A percentile compares a stretch with the other conserved stretches of the same genome.
Evolutionary conservation across 495 filamentous ascomycete genomes (phyloP).

Genomic region (Penicillium dipodomyicola): DNA sequence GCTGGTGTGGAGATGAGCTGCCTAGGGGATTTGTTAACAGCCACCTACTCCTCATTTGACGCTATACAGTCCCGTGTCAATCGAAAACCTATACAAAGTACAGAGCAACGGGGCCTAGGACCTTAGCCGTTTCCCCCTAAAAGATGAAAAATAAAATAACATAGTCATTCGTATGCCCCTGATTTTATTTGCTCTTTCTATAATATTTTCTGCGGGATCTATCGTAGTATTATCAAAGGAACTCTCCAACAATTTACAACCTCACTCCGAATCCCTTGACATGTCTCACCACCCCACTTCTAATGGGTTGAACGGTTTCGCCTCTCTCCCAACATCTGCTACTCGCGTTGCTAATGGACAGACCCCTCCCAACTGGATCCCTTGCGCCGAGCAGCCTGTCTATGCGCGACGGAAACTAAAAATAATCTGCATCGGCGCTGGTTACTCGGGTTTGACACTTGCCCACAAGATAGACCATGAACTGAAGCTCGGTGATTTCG

Average conservation of each 20-base stretch:
- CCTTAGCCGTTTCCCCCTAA: too few species aligned
- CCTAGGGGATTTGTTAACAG: too few species aligned
- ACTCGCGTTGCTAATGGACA: neutral
- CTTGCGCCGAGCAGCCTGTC: neutral
- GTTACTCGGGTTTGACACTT: slow-evolving; percentile 36
- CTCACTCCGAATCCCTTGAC: neutral
- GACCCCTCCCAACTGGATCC: neutral
- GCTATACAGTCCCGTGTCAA: too few species aligned
- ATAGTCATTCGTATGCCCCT: too few species aligned
- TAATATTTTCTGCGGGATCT: too few species aligned
- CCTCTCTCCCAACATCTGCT: neutral
- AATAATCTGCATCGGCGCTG: slow-evolving; percentile 42
- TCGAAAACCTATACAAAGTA: too few species aligned
- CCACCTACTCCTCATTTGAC: too few species aligned
- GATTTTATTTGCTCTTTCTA: neutral
- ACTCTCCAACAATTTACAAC: neutral
- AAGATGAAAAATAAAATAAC: too few species aligned
- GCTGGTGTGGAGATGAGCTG: too few species aligned
- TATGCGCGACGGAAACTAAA: slow-evolving; percentile 25
- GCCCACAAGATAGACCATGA: slow-evolving; percentile 34
- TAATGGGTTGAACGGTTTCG: neutral
- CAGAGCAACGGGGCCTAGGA: too few species aligned
- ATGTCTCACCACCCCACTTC: neutral
- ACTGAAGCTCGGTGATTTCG: slow-evolving; percentile 16
- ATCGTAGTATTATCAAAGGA: neutral